A percentile compares a stretch with the other conserved stretches of the same genome.
Conservation (phyloP, 129 eudicot genomes). For the Chrysanthemum lavandulifolium region DNA sequence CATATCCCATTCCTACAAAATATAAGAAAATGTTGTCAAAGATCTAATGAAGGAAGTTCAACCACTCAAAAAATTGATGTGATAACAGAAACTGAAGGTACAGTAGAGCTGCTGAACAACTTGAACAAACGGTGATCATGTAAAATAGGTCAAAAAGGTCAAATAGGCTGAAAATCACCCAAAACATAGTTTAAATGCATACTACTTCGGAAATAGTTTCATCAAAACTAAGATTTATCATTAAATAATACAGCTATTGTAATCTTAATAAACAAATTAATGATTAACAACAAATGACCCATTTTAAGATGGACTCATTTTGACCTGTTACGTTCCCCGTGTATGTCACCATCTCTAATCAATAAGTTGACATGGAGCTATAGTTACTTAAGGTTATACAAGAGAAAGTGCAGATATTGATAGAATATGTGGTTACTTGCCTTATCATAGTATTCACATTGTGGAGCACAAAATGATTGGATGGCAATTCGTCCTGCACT, state of each 20-base stretch:
- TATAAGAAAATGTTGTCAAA: not conserved
- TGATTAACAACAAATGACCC: not conserved
- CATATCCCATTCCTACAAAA: slow-evolving; percentile 86
- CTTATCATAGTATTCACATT: slow-evolving; percentile 74
- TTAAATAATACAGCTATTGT: too few relatives aligned
- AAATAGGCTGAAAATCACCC: too few relatives aligned
- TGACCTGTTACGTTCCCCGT: too few relatives aligned
- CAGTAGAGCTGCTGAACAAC: not conserved
- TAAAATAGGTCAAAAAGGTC: too few relatives aligned
- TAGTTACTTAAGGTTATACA: slow-evolving; percentile 1
- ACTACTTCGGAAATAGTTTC: too few relatives aligned
- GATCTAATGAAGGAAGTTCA: slow-evolving; percentile 10
- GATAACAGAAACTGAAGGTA: not conserved
- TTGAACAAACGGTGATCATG: not conserved
- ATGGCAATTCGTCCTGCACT: slow-evolving; percentile 85
- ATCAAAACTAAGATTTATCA: too few relatives aligned
- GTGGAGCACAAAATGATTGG: slow-evolving; percentile 88
- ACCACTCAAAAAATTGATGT: not conserved
- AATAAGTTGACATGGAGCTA: slow-evolving; percentile 11
- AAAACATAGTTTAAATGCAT: too few relatives aligned
- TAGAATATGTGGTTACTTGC: slow-evolving; percentile 33
- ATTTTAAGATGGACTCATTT: too few relatives aligned
- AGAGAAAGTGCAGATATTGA: not conserved
- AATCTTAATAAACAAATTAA: not conserved
- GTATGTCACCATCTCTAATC: too few relatives aligned